Evolutionary conservation across 2,329 filamentous ascomycete species (phyloP).

Genomic region (Verticillium tricorpus): DNA sequence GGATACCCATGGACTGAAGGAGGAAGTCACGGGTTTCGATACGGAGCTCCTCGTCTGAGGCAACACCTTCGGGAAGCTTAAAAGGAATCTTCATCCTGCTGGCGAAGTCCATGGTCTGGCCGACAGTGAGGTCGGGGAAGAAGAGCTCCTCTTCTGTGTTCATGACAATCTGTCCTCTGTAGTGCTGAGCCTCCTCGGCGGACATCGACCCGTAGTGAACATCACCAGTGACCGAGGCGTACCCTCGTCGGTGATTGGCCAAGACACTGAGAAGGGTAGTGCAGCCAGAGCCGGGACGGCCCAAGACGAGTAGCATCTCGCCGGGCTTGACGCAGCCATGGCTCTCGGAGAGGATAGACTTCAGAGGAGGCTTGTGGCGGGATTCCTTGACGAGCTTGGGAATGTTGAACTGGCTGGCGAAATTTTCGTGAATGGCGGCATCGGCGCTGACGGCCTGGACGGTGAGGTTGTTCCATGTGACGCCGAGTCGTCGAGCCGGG

Average conservation of each 20-base stretch:
- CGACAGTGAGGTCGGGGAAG: constrained; percentile 67
- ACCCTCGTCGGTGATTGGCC: constrained; percentile 59
- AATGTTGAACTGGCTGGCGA: constrained; percentile 55
- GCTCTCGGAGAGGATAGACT: constrained; percentile 60
- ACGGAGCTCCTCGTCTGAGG: constrained; percentile 39
- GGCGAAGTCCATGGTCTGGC: constrained; percentile 68
- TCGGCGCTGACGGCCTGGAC: constrained; percentile 59
- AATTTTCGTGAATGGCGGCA: constrained; percentile 61
- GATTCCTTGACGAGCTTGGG: constrained; percentile 47
- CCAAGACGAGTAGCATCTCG: constrained; percentile 67
- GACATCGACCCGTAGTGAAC: constrained; percentile 50
- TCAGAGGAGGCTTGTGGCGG: constrained; percentile 51
- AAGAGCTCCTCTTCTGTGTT: constrained; percentile 65
- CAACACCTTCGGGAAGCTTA: constrained; percentile 37
- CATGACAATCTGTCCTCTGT: constrained; percentile 57
- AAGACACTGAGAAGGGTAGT: constrained; percentile 68
- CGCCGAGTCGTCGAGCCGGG: constrained; percentile 49
- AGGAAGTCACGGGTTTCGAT: constrained; percentile 47
- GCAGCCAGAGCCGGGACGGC: constrained; percentile 65
- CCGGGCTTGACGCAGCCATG: constrained; percentile 68
- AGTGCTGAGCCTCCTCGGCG: constrained; percentile 43
- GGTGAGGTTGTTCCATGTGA: constrained; percentile 61
- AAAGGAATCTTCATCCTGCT: constrained; percentile 53
- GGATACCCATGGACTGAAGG: constrained; percentile 51
- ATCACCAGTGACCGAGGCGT: constrained; percentile 52